Evolutionary conservation across 768 basidiomycete genomes (phyloP), one percentile per base, ranked within the genome.

Genomic region (Lactarius evosmus): DNA sequence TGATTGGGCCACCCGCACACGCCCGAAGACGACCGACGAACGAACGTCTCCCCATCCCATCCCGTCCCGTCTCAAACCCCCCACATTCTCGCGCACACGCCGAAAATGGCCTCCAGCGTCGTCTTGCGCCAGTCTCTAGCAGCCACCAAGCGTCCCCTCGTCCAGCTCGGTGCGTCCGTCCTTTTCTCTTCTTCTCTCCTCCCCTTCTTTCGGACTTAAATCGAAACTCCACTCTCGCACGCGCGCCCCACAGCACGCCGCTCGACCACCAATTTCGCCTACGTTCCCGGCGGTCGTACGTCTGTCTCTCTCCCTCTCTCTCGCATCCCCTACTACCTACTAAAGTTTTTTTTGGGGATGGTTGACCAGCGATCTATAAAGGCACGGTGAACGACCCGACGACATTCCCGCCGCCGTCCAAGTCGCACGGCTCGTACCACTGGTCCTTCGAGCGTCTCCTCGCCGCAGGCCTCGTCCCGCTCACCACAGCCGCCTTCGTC

Each of bases 371-470:
- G 63, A 83, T 97, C 72, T 84, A 89, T 78, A 85, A 85, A 74
- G 97, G 96, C 56, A 91, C 93, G 33, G 95, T 94, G 65, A 98
- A 99, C 77, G 97, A 99, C 74, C 91, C 95, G 2, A 94, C 91
- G 2, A 78, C 86, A 9, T 98, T 96, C 79, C 95, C 96, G 25
- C 74, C 86, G 5, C 84, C 94, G 5, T 88, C 84, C 63, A 88
- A 83, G 72, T 75, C 84, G 1, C 91, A 95, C 70, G 96, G 97
- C 56, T 95, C 94, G 2, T 87, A 97, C 76, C 96, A 86, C 76
- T 87, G 85, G 85, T 87, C 94, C 1, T 98, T 98, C 73, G 97
- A 99, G 76, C 90, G 95, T 58, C 81, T 95, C 32, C 82, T 98
- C 56, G 89, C 91, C 0, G 97, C 94, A 0, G 78, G 85, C 16